Conservation (phyloP, 2,329 filamentous ascomycete genomes). For the Nemania abortiva region DNA sequence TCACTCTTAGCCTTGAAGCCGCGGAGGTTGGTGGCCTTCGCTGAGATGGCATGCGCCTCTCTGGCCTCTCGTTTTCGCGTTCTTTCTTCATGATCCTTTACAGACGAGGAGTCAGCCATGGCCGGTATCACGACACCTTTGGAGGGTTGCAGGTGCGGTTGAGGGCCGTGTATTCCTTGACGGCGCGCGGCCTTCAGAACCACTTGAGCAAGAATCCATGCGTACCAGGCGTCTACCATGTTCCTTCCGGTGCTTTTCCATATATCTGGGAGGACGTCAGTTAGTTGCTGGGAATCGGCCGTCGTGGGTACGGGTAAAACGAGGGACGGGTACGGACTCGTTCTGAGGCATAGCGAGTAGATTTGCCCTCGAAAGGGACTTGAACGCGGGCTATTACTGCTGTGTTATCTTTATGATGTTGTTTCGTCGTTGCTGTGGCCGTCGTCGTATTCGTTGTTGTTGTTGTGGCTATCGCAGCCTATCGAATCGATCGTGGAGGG, state of each 20-base stretch:
- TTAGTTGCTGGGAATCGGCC: neutral
- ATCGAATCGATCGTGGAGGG: neutral
- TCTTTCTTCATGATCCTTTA: conserved; percentile 77
- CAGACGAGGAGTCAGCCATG: neutral
- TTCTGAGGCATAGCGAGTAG: conserved; percentile 73
- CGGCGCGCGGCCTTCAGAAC: neutral
- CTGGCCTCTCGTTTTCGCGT: conserved; percentile 87
- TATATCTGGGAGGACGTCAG: conserved; percentile 29
- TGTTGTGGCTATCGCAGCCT: neutral
- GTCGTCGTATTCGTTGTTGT: neutral
- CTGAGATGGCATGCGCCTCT: conserved; percentile 87
- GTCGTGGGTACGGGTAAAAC: neutral
- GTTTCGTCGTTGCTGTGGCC: neutral
- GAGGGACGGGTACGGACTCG: conserved; percentile 64
- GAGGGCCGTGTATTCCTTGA: neutral
- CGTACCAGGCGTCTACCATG: conserved; percentile 49
- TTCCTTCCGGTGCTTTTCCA: conserved; percentile 46
- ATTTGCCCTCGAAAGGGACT: conserved; percentile 49
- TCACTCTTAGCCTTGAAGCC: conserved; percentile 89
- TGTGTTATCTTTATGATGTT: neutral
- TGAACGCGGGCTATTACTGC: conserved; percentile 16
- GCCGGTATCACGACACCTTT: neutral
- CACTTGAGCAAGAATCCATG: neutral
- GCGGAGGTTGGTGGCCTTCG: conserved; percentile 92
- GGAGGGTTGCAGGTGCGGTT: neutral